Evolutionary conservation across 306 rosid genomes (phyloP), one percentile per base, ranked within the genome.

Genomic region (Cicer bijugum): DNA sequence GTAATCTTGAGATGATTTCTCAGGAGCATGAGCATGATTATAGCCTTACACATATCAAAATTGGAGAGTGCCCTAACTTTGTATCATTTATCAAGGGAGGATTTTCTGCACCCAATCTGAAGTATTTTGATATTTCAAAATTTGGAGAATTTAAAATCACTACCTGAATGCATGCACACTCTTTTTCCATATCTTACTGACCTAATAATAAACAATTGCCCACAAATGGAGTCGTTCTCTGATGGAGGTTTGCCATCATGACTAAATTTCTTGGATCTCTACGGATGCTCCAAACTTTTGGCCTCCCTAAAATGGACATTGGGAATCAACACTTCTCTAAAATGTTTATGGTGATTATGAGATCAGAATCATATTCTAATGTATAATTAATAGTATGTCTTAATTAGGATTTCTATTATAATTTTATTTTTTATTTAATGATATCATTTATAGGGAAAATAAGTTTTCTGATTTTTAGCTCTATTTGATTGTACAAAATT

Each of bases 131-230:
- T 0, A 4, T 74, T 59, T 0, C 0, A n/a, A 0, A 0, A 20
- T 1, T 14, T 81, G 40, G 52, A 23, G 33, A 66, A 39, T 10
- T 58, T 73, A 33, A 66, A 74, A 40, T 28, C 80, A 3, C 37
- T 80, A 0, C 84, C 84, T 0, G 84, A 51, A 12, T 5, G 40
- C 12, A 80, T 80, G 73, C 11, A 60, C 11, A 16, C 3, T 35
- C 46, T 59, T 20, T 67, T 80, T 53, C 80, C 76, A 38, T 75
- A 45, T 42, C 76, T 72, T 72, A 0, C 0, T 5, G 0, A 5
- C 0, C 15, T 43, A 8, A 0, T 0, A 0, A 57, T 57, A 57
- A 0, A 0, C 1, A 0, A 4, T 2, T 81, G 88, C 61, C 83
- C 80, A 38, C 56, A 50, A 50, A 1, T 53, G 33, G 35, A 53